Evolutionary conservation across 495 filamentous ascomycete species (phyloP), one percentile per base, ranked within the genome.

Genomic region (Podospora pseudoanserina): DNA sequence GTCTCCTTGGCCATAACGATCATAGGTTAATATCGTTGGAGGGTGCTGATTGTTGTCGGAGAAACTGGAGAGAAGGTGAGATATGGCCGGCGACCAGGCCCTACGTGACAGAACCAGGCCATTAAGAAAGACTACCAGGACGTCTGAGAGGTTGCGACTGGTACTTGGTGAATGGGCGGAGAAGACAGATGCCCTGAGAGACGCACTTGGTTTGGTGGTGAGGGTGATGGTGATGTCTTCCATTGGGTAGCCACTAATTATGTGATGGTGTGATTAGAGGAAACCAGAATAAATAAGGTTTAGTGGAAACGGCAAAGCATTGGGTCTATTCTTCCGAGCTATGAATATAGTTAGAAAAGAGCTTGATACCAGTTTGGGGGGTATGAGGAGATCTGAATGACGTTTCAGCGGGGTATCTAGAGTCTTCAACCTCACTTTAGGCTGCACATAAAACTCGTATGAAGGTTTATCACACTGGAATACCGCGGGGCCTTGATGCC

Each of bases 1-100:
- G 60, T 81, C 71, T 4, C 87, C 88, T 73, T 90, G 87, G 32
- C 88, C 87, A 71, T 81, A 89, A 54, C 88, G 86, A 76, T 91
- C 88, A 71, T 89, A 90, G 59, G 82, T 82, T 3, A 91, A 81
- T 30, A 89, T 78, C 3, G 73, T 61, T 3, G 76, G 72, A 7
- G 82, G 74, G 9, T 49, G 39, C 15, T 49, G 39, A 11, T 49
- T 13, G 39, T 49, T 49, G 39, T 49, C 15, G 13, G 39, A 49
- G 15, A 13, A 49, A 11, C 9, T 11, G 39, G 39, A 49, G 15
- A 82, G 71, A 16, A 88, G 72, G n/a, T 76, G 67, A 3, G 73
- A 32, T 59, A 89, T 82, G 13, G 81, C 70, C 0, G 79, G 76
- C 5, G 71, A 53, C 87, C 88, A 90, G 32, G 76, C 74, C 0